Base-by-base conservation (phyloP, 2,329 filamentous ascomycete species). In the Pseudogymnoascus sp. region DNA sequence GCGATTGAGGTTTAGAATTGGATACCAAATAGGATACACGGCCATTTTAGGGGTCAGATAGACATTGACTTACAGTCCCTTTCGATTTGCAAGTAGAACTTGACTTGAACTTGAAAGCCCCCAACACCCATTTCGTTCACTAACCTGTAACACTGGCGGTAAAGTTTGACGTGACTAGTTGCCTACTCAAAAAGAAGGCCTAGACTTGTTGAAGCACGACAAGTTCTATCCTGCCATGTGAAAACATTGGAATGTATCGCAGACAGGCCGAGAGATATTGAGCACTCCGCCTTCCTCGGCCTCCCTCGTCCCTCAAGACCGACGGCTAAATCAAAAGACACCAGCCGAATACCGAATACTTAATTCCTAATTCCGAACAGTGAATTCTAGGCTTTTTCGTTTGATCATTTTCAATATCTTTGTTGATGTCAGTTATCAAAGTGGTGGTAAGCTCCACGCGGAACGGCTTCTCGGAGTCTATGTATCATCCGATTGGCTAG, bases 1-100 rank as follows among this genome's bases (percentile, higher is more conserved):
- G 81, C 79, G 7, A 74, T 85, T 4, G 72, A 72, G 48, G 73
- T 61, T 16, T 61, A 61, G 31, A 61, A 11, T 45, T 61, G 34
- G 51, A 57, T 57, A 57, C 51, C 51, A 57, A 11, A 34, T 57
- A 34, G 51, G 51, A 57, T 57, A 57, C 28, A 34, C 25, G 3
- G 8, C 51, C 10, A 31, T 34, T 14, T 14, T 57, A 34, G 28
- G n/a, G 28, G 13, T 21, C n/a, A 14, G n/a, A 57, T 34, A 57
- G 28, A 36, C 28, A 34, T 57, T 57, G 28, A 34, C 6, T 57
- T 16, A 8, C 11, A 6, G 25, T 54, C n/a, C 4, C 5, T 19
- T 36, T 57, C 8, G 51, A n/a, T 1, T 36, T 57, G 28, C 51
- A 19, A 11, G 28, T 57, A 34, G 6, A 2, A 4, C 25, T 34